phyloP scores from a whole-genome alignment of 2,329 filamentous ascomycete species.

The Ilyonectria mors-panacis region DNA sequence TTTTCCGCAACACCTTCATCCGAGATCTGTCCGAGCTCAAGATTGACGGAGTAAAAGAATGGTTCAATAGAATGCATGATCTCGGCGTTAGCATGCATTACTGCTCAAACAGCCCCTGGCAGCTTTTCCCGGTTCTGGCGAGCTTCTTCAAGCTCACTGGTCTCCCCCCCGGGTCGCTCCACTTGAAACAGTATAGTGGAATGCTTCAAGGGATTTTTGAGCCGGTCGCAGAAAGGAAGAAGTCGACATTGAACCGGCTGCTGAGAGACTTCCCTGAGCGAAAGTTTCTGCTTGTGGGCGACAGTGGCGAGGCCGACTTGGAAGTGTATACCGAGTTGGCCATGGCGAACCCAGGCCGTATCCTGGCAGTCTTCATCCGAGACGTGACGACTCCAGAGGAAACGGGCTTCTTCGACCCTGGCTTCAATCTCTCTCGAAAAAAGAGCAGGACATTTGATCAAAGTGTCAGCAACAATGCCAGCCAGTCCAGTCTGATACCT shows the following conservation, averaged over 20 bases:
- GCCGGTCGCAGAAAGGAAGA: constrained; percentile 95
- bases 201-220: constrained; percentile 99
- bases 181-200: constrained; percentile 95
- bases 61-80: constrained; percentile 84
- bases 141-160: constrained; percentile 87
- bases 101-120: constrained; percentile 99
- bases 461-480: constrained; percentile 35
- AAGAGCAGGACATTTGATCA: constrained; percentile 48
- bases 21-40: constrained; percentile 86
- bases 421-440: constrained; percentile 52
- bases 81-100: constrained; percentile 94
- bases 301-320: constrained; percentile 96
- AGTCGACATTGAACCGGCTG: constrained; percentile 87
- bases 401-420: constrained; percentile 82
- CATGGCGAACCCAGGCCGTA: constrained; percentile 83
- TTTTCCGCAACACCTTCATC: constrained; percentile 96
- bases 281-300: constrained; percentile 91
- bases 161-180: constrained; percentile 89
- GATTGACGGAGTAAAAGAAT: constrained; percentile 89
- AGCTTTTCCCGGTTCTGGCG: constrained; percentile 90
- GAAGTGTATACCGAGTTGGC: constrained; percentile 98
- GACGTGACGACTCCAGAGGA: constrained; percentile 88
- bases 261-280: constrained; percentile 90
- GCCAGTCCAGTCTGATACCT: constrained; percentile 48
- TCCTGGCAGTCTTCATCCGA: constrained; percentile 92